Evolutionary conservation across 768 basidiomycete genomes (phyloP), one percentile per base, ranked within the genome.

Genomic region (Saitozyma podzolica): DNA sequence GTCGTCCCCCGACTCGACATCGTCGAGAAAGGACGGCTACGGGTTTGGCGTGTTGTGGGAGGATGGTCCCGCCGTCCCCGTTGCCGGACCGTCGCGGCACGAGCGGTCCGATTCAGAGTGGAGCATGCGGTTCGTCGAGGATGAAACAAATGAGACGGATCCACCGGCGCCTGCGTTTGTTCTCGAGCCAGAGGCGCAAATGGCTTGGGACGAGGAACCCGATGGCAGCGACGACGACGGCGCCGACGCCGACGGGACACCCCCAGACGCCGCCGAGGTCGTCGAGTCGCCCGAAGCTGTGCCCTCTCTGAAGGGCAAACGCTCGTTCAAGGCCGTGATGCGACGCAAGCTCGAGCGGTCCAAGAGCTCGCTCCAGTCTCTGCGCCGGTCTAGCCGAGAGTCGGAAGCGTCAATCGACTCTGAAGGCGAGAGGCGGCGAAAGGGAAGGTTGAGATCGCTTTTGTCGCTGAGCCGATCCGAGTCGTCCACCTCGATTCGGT

Each of bases 291-390:
- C n/a, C 45, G 45, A 11, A 13, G 13, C 11, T 3, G 13, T 13
- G n/a, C 45, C 45, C 11, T 2, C 45, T 3, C 6, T 47, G 13
- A 1, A 3, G 54, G 43, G 0, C 43, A 29, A 29, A 29, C 2
- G 5, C 2, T 47, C 45, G 45, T 17, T 67, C 19, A 63, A 61
- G 20, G 62, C 62, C 17, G 55, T 50, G 14, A 51, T 67, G 14
- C 49, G 62, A 14, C 53, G 58, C 8, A 67, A 64, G 43, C 58
- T 67, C 9, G 63, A 67, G 40, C 45, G 66, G 19, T 63, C 66
- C 16, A 63, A 54, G 39, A 55, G 37, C 29, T 67, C 62, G 29
- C 55, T 67, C 50, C 59, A 47, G 40, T 50, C 50, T 20, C 56
- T 63, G 13, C 54, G 59, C n/a, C n/a, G 13, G 2, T 2, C 45